Conservation (phyloP, 805 yeast genomes). For the Candida oleophila region DNA sequence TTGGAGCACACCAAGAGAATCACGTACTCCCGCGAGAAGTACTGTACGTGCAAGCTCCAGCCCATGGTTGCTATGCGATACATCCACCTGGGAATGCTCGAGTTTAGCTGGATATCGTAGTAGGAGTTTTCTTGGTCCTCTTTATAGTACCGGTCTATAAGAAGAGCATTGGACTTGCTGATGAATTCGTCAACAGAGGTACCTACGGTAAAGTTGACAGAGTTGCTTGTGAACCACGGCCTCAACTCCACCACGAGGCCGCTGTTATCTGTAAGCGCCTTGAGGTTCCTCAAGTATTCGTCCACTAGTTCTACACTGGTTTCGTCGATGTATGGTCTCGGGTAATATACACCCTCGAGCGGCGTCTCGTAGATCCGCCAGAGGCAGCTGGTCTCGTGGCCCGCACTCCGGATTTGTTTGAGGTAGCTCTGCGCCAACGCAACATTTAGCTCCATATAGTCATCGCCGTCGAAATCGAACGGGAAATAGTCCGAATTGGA, state of each 20-base stretch:
- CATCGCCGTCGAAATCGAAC: conserved; percentile 19
- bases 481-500: conserved; percentile 3
- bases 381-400: conserved; percentile 32
- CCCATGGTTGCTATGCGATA: conserved; percentile 37
- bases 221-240: neutral
- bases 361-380: conserved; percentile 40
- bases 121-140: conserved; percentile 36
- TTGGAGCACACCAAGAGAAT: conserved; percentile 33
- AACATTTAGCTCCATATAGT: conserved; percentile 22
- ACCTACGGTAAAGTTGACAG: neutral
- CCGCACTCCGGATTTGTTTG: conserved; percentile 20
- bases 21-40: conserved; percentile 23
- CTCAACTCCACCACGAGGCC: conserved; percentile 5
- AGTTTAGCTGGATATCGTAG: conserved; percentile 13
- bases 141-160: conserved; percentile 26
- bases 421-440: conserved; percentile 24
- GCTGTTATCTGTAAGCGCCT: conserved; percentile 26
- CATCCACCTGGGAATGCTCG: conserved; percentile 29
- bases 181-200: conserved; percentile 13
- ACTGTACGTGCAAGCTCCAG: conserved; percentile 35
- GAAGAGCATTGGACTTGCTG: conserved; percentile 29
- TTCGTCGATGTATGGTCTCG: conserved; percentile 27
- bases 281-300: conserved; percentile 27
- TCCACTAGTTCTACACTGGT: conserved; percentile 29
- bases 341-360: conserved; percentile 30